A percentile compares a stretch with the other conserved stretches of the same genome.
Conservation (phyloP, 2,329 filamentous ascomycete genomes). For the Botrytis medusae region DNA sequence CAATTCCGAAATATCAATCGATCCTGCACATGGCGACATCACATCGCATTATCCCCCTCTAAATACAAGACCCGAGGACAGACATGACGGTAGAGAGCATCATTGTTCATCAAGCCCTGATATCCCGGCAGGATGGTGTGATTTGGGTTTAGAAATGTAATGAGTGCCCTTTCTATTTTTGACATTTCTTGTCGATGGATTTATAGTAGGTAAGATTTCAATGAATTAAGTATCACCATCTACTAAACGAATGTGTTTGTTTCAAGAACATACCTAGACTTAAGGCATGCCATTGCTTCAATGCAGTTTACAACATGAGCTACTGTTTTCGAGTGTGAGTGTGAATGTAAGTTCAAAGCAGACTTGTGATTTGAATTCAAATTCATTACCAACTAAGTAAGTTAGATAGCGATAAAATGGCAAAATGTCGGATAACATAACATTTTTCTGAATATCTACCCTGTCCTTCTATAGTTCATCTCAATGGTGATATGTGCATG, state of each 20-base stretch:
- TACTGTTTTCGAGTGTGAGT: neutral
- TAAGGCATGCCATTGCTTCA: neutral
- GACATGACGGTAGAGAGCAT: neutral
- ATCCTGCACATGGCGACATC: no score
- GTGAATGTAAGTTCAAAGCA: neutral
- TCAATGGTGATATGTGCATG: no score
- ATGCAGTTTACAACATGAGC: neutral
- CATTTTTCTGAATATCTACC: neutral
- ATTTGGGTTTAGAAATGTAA: neutral
- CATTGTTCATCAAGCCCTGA: neutral
- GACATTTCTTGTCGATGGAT: neutral
- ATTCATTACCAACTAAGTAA: neutral
- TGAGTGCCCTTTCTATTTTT: neutral
- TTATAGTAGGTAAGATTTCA: neutral
- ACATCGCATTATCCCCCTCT: no score
- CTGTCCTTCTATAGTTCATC: no score
- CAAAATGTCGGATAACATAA: neutral
- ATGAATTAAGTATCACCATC: neutral
- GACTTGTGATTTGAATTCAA: neutral
- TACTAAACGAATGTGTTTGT: neutral
- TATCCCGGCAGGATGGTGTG: neutral
- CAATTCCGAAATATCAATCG: no score
- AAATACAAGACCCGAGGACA: neutral
- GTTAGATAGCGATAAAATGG: neutral
- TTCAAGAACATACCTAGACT: neutral